Base-by-base conservation (phyloP, 2,329 filamentous ascomycete genomes). In the Fusarium hostae region DNA sequence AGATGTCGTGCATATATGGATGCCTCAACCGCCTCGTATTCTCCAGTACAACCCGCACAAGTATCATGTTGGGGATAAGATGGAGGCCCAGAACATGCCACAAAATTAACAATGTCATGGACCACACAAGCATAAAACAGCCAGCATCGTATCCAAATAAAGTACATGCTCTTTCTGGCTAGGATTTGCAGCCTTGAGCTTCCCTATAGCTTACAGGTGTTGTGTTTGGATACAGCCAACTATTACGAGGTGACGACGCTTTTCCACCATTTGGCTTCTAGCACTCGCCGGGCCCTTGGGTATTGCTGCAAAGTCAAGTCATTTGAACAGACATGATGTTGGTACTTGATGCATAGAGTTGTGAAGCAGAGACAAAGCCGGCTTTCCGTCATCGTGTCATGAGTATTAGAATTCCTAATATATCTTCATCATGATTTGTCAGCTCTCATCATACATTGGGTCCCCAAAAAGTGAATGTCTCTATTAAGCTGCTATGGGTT, bases 101-200 rank as follows among this genome's bases (percentile, higher is more conserved):
- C 44, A 43, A 16, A 34, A 57, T 54, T 30, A 40, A 52, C 44
- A 65, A 63, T 41, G 43, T 69, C 39, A 70, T 62, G 47, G 20
- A 67, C 51, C 43, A 52, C 57, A 61, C 45, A 52, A n/a, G 39
- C 44, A 43, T 40, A 40, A 48, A 59, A 43, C 15, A 62, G n/a
- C 45, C 28, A 39, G 18, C 22, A 63, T 70, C 68, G 64, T 72
- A 66, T 71, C 65, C 51, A 66, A 61, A 71, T 57, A 60, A 72
- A 72, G 65, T 39, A 58, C 28, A 50, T 13, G 30, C 44, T 51
- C 51, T 34, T 28, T 35, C 15, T 26, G 44, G 26, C 60, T 41
- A 40, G n/a, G 13, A 35, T 15, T 39, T 32, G 40, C 18, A 56
- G 15, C 28, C 41, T 35, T 28, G 22, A 56, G 39, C 40, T 26